Evolutionary conservation across 192 early-diverging fungal genomes (phyloP).

Genomic region (Helicostylum pulchrum): DNA sequence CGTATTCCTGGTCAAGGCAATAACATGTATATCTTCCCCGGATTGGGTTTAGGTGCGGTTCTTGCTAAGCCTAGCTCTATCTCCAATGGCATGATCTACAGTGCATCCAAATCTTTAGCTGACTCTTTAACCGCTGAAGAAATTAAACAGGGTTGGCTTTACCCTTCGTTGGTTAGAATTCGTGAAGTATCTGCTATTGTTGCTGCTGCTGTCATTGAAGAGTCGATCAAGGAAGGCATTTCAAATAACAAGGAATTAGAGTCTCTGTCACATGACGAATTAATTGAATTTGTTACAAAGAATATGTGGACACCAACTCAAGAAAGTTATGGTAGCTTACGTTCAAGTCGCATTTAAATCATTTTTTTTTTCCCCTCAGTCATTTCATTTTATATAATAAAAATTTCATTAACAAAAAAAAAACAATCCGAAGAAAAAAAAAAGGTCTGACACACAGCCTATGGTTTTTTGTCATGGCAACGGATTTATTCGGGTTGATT

Average conservation of each 20-base stretch:
- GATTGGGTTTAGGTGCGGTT: slow-evolving; percentile 85
- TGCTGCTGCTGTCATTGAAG: slow-evolving; percentile 73
- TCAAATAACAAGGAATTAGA: not conserved
- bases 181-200: slow-evolving; percentile 79
- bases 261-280: slow-evolving; percentile 1
- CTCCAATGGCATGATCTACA: slow-evolving; percentile 83
- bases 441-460: not conserved
- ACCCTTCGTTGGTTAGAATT: slow-evolving; percentile 86
- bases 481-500: slow-evolving; percentile 5
- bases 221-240: slow-evolving; percentile 29
- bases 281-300: slow-evolving; percentile 6
- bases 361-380: no score
- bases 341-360: no score
- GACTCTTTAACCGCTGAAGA: slow-evolving; percentile 75
- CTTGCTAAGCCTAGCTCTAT: slow-evolving; percentile 69
- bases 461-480: slow-evolving; percentile 4
- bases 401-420: no score
- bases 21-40: slow-evolving; percentile 97
- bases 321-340: not conserved
- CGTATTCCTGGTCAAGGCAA: slow-evolving; percentile 85
- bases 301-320: slow-evolving; percentile 15
- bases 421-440: not conserved
- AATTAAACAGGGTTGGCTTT: slow-evolving; percentile 65
- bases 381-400: no score
- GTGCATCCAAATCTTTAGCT: slow-evolving; percentile 75